A percentile compares a stretch with the other conserved stretches of the same genome.
phyloP scores from a whole-genome alignment of 2,329 filamentous ascomycete genomes.

The Ophiosphaerella narmari region DNA sequence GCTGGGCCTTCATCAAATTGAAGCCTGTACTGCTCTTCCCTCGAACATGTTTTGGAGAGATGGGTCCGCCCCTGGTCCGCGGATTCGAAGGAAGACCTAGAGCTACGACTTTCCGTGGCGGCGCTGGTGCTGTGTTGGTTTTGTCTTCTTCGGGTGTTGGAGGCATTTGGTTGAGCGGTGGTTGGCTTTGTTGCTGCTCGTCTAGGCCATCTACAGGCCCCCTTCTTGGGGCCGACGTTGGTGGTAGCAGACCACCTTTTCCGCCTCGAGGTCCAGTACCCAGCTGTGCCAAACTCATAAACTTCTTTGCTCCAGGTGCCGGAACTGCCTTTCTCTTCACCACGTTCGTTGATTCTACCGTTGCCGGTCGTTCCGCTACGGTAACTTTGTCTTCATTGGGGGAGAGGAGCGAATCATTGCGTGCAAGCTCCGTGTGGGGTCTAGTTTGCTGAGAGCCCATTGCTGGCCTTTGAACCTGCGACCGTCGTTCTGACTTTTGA shows the following conservation, averaged over 20 bases:
- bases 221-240: constrained; percentile 24
- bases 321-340: constrained; percentile 37
- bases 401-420: constrained; percentile 38
- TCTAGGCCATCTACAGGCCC: constrained; percentile 9
- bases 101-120: constrained; percentile 29
- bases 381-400: constrained; percentile 14
- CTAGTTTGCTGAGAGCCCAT: constrained; percentile 33
- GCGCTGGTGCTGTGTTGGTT: constrained; percentile 10
- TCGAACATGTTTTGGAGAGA: constrained; percentile 34
- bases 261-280: constrained; percentile 35
- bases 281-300: constrained; percentile 36
- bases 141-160: constrained; percentile 37
- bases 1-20: constrained; percentile 39
- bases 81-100: constrained; percentile 38
- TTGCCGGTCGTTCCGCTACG: constrained; percentile 1
- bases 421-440: constrained; percentile 18
- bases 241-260: constrained; percentile 27
- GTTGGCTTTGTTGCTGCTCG: constrained; percentile 1
- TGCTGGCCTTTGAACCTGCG: constrained; percentile 11
- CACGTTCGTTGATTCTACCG: constrained; percentile 7
- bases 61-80: constrained; percentile 22
- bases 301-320: constrained; percentile 23
- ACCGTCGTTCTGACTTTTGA: constrained; percentile 35
- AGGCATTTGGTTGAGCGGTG: constrained; percentile 24
- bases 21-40: constrained; percentile 47